phyloP scores from a whole-genome alignment of 192 early-diverging fungal species.

The Backusella sp. region DNA sequence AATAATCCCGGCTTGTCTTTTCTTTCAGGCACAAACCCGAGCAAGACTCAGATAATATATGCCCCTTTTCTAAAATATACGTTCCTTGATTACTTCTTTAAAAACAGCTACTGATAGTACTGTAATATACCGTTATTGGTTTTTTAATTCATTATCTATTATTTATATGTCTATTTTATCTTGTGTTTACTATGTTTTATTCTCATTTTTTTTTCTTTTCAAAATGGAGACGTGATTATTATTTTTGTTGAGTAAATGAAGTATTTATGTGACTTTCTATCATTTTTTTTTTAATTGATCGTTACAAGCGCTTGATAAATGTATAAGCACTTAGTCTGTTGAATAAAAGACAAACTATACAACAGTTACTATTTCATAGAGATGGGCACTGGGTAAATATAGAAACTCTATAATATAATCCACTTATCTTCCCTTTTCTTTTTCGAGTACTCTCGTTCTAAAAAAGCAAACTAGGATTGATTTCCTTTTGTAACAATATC shows the following conservation, averaged over 20 bases:
- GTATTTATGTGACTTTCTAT: not conserved
- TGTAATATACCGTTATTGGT: not conserved
- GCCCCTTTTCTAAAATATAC: not conserved
- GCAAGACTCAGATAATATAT: not conserved
- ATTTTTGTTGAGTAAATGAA: not conserved
- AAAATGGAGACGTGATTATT: not conserved
- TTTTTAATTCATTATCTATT: not conserved
- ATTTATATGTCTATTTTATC: not conserved
- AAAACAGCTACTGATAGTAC: not conserved
- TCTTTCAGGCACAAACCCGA: slow-evolving; percentile 4
- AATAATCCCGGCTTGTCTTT: not conserved
- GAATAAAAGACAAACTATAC: not conserved
- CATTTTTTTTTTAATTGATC: not conserved
- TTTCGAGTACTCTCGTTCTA: not conserved
- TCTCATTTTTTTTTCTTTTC: not conserved
- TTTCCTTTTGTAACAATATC: not conserved
- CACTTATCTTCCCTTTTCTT: not conserved
- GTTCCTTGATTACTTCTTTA: not conserved
- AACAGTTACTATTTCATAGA: not conserved
- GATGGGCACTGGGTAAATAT: not conserved
- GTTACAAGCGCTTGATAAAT: not conserved
- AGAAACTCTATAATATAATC: not conserved
- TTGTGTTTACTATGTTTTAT: not conserved
- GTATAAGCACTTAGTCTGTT: not conserved
- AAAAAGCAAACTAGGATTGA: not conserved